Base-by-base conservation (phyloP, 371 early-diverging fungal genomes). In the Mucor circinelloides region DNA sequence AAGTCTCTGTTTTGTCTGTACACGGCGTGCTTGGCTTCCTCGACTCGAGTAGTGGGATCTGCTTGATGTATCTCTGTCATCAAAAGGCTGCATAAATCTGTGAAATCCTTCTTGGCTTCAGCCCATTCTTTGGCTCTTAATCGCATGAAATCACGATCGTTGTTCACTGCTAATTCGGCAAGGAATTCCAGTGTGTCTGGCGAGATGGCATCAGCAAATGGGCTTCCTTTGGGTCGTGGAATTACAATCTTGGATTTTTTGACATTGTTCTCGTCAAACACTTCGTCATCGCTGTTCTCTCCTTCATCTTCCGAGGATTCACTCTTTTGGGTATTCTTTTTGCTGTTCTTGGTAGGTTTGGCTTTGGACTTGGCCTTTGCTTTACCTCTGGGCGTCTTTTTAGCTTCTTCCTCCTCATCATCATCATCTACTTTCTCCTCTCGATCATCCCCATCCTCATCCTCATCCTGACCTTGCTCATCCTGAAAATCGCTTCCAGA, bases 1-100 rank as follows among this genome's bases (percentile, higher is more conserved):
- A 88, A 50, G 63, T 88, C 88, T 4, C 88, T 84, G 55, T 86
- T 82, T 58, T 84, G 81, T 6, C 88, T 66, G 70, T 83, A 84
- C 36, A 88, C 76, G 0, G 85, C 76, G 17, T 82, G 58, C 57
- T 80, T 82, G n/a, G 85, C 74, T 19, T 81, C 79, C 54, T 82
- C 79, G 3, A 79, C 70, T 48, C 77, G 57, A 31, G 81, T 72
- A 8, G 81, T 78, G 3, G 81, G 81, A 56, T 88, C 88, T 1
- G 82, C 62, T 17, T 80, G 74, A 32, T 74, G 71, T 1, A 86
- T 50, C 23, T 85, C 82, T 10, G 72, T 68, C 40, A 77, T 79
- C 28, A 84, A 21, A 64, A 79, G 69, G 0, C 79, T 78, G 52
- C 83, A 76, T 61, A 88, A 85, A 44, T 85, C 88, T 36, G 72